phyloP scores from a whole-genome alignment of 2,329 filamentous ascomycete genomes.

The Penicillium rolfsii region DNA sequence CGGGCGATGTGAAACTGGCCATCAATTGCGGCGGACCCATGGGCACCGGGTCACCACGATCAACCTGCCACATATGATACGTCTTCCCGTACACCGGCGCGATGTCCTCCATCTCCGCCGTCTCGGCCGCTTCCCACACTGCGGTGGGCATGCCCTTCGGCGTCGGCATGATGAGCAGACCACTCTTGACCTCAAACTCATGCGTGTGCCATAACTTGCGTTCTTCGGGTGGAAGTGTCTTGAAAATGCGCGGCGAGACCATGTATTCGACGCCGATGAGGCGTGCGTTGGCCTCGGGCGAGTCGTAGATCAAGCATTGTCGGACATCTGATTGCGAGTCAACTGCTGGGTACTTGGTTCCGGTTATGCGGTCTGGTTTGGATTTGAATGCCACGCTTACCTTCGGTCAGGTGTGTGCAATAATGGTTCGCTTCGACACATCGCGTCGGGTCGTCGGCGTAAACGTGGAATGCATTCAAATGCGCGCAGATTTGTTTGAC shows the following conservation, averaged over 20 bases:
- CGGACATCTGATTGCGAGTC: slow-evolving; percentile 61
- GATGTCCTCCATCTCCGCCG: slow-evolving; percentile 77
- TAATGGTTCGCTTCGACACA: slow-evolving; percentile 82
- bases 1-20: slow-evolving; percentile 57
- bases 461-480: slow-evolving; percentile 84
- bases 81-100: slow-evolving; percentile 78
- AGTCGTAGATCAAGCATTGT: slow-evolving; percentile 85
- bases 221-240: slow-evolving; percentile 67
- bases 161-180: slow-evolving; percentile 49
- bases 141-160: slow-evolving; percentile 51
- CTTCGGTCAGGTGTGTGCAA: slow-evolving; percentile 73
- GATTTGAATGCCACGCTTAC: slow-evolving; percentile 30
- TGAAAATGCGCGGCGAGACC: slow-evolving; percentile 72
- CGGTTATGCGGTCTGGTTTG: neutral
- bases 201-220: slow-evolving; percentile 79
- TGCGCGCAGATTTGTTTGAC: slow-evolving; percentile 78
- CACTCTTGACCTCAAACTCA: slow-evolving; percentile 53
- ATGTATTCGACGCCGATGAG: slow-evolving; percentile 89
- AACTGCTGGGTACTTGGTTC: neutral
- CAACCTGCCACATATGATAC: slow-evolving; percentile 85
- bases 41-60: slow-evolving; percentile 68
- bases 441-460: slow-evolving; percentile 71
- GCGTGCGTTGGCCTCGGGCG: slow-evolving; percentile 65
- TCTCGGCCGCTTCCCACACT: slow-evolving; percentile 77
- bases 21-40: slow-evolving; percentile 66